Base-by-base conservation (phyloP, 1,284 basidiomycete genomes). In the Uromyces viciae-fabae region DNA sequence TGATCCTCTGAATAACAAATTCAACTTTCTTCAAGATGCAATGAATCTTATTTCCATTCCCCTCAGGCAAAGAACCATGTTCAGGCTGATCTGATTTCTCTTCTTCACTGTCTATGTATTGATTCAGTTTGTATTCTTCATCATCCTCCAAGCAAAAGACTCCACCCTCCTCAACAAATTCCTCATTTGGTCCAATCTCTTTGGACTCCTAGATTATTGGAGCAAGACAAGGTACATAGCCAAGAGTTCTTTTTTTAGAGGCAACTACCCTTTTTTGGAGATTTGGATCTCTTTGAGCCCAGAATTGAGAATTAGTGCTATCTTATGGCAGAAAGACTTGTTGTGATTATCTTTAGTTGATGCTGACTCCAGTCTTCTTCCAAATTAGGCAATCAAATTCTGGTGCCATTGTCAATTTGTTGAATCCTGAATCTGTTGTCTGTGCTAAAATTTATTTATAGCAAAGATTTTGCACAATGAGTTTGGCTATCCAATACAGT, bases 321-420 rank as follows among this genome's bases (percentile, higher is more conserved):
- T 56, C 19, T 73, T 73, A 28, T 72, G 42, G 33, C 71, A 73
- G 31, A 73, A 36, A 15, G 28, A 73, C 3, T 33, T 0, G 15
- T 52, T 52, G 19, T 52, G 54, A 15, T n/a, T 52, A 33, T 19
- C n/a, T 36, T n/a, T 31, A 2, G 36, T 73, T 56, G 11, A n/a
- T 22, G 25, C 19, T 17, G 43, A 73, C 64, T 3, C 64, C 38
- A 22, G 54, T 52, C 25, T 38, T 73, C 31, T n/a, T 56, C 11
- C 9, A 40, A 56, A 54, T 73, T 9, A 58, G 25, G 17, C 25
- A 9, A 25, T 60, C 40, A 31, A 75, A 42, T 25, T 56, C 73
- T n/a, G 19, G 36, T 22, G 73, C 38, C 56, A 75, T 60, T 15
- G 56, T 75, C 22, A 42, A 62, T 22, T 75, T 75, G 19, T 75